Evolutionary conservation across 305 asterid genomes (phyloP), one percentile per base, ranked within the genome.

Genomic region (Fraxinus nigra): DNA sequence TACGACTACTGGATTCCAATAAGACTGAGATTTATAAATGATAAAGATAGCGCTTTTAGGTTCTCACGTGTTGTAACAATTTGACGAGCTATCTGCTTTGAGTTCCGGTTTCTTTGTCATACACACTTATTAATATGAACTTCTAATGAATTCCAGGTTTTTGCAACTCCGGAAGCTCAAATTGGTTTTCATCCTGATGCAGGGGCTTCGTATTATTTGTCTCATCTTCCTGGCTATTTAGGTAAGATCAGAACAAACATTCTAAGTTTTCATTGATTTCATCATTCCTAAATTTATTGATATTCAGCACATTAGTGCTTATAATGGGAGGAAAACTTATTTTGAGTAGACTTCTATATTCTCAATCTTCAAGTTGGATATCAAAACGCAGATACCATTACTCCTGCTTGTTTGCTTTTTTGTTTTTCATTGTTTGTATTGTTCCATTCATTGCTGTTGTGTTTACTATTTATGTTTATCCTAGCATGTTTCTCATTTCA

Each of bases 121-220:
- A 78, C 51, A 70, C 61, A 77, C 75, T 70, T 70, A 75, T 7
- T 20, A 38, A 74, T 51, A 18, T 16, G 4, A 37, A 26, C 76
- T 82, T 67, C 78, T 86, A 78, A 72, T 73, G 48, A 79, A 67
- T 82, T 86, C 78, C 92, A 97, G 99, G 90, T 92, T 75, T 97
- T 89, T 86, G 87, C 96, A 22, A 30, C 83, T 48, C 98, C 99
- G 1, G 99, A 97, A 88, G 97, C 89, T 83, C 97, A 94, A 83
- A 83, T 97, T 78, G 99, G 99, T 83, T 94, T 94, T 83, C 98
- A 97, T 92, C 98, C 99, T 75, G 99, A 94, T 94, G 92, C 95
- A 80, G 99, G 99, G 79, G 96, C 98, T 82, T 97, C 99, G 20
- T 94, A 93, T 89, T 93, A 90, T 90, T 98, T 97, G 83, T 93